Percentiles rank a stretch among this genome's conserved stretches.
Evolutionary conservation across 305 asterid species (phyloP).

Genomic region (Ruellia speciosa): DNA sequence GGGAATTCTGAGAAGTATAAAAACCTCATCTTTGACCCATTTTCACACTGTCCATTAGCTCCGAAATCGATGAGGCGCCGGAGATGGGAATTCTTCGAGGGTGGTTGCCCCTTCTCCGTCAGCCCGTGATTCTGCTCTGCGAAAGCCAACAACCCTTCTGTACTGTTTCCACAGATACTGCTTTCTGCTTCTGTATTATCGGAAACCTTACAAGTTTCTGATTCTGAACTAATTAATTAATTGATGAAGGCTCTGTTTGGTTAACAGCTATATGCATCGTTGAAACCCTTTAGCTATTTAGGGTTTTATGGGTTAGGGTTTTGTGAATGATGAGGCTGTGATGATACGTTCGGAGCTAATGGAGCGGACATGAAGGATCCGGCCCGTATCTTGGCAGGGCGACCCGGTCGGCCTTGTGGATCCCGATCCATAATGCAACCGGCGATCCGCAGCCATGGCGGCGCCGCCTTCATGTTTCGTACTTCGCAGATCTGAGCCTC

Average conservation of each 20-base stretch:
- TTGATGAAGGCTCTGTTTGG: neutral
- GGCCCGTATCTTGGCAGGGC: neutral
- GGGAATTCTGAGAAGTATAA: neutral
- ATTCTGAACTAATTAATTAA: too few relatives aligned
- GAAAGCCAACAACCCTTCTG: neutral
- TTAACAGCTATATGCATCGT: neutral
- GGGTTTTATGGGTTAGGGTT: neutral
- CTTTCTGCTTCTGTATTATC: neutral
- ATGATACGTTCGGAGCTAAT: neutral
- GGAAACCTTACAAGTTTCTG: too few relatives aligned
- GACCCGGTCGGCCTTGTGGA: neutral
- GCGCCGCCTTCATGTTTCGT: neutral
- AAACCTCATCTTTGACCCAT: neutral
- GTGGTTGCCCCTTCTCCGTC: neutral
- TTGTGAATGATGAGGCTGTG: neutral
- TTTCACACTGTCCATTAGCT: neutral
- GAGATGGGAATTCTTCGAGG: neutral
- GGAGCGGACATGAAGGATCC: neutral
- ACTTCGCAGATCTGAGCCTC: neutral
- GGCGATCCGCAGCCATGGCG: slow-evolving; percentile 2
- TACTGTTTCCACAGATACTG: neutral
- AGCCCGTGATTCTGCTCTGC: neutral
- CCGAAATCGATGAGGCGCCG: neutral
- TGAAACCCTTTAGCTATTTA: too few relatives aligned
- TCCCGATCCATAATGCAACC: neutral